phyloP scores from a whole-genome alignment of 2,329 filamentous ascomycete species.

The Aciculosporium take region DNA sequence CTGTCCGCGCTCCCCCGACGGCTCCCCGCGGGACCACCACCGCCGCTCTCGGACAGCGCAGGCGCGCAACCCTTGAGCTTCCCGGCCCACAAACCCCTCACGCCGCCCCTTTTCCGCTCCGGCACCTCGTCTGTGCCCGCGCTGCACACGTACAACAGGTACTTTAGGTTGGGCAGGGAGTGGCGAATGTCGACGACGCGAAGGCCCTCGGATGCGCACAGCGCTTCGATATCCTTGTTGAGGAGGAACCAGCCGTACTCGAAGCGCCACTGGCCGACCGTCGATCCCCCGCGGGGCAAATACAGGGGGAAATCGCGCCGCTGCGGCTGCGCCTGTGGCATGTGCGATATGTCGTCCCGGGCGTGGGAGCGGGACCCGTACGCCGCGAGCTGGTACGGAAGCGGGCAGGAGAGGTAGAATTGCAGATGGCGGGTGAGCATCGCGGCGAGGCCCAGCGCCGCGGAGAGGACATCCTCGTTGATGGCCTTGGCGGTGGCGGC shows the following conservation, averaged over 20 bases:
- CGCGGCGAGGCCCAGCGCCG: slow-evolving; percentile 67
- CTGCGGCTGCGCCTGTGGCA: slow-evolving; percentile 30
- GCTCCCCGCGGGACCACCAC: slow-evolving; percentile 23
- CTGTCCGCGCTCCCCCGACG: slow-evolving; percentile 30
- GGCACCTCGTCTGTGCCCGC: slow-evolving; percentile 55
- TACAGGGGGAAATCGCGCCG: slow-evolving; percentile 72
- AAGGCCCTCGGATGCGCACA: slow-evolving; percentile 52
- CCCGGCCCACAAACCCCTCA: slow-evolving; percentile 42
- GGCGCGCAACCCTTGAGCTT: slow-evolving; percentile 23
- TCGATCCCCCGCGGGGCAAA: slow-evolving; percentile 43
- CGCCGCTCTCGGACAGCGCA: slow-evolving; percentile 19
- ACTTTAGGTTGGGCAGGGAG: slow-evolving; percentile 86
- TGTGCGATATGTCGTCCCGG: slow-evolving; percentile 55
- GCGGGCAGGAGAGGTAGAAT: slow-evolving; percentile 62
- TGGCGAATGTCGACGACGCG: slow-evolving; percentile 81
- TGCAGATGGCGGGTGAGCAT: slow-evolving; percentile 63
- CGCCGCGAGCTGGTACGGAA: slow-evolving; percentile 67
- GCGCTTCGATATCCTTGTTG: slow-evolving; percentile 79
- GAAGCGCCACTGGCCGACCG: slow-evolving; percentile 68
- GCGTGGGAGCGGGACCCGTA: slow-evolving; percentile 63
- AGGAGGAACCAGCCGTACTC: slow-evolving; percentile 95
- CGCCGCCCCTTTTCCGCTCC: slow-evolving; percentile 45
- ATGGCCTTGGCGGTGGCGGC: slow-evolving; percentile 26
- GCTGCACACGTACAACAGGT: slow-evolving; percentile 77
- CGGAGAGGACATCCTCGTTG: slow-evolving; percentile 59